phyloP scores from a whole-genome alignment of 345 rosid genomes.

The Passiflora organensis region DNA sequence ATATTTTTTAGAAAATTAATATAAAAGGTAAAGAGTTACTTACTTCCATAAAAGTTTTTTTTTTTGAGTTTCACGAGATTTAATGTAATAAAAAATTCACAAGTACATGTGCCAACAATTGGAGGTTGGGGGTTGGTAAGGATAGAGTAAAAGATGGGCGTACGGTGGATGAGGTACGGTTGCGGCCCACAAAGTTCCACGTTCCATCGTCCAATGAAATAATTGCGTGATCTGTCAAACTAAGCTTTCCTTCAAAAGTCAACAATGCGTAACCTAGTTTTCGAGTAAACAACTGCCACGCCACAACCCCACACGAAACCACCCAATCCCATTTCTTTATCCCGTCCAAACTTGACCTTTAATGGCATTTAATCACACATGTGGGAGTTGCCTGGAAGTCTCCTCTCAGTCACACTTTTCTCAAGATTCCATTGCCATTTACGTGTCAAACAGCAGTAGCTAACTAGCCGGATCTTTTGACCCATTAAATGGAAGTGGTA shows the following conservation, averaged over 20 bases:
- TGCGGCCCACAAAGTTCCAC: constrained; percentile 16
- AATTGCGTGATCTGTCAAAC: neutral
- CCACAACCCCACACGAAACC: constrained; percentile 3
- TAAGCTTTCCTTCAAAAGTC: constrained; percentile 33
- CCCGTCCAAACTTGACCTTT: no score
- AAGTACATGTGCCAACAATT: no score
- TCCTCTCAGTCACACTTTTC: constrained; percentile 24
- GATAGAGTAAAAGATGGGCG: neutral
- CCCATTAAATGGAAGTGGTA: no score
- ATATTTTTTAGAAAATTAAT: no score
- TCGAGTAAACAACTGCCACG: constrained; percentile 10
- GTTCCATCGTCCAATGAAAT: neutral
- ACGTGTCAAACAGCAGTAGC: constrained; percentile 48
- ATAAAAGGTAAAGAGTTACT: no score
- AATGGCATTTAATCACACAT: neutral
- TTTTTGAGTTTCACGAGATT: no score
- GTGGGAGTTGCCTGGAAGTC: constrained; percentile 37
- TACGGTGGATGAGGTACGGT: constrained; percentile 19
- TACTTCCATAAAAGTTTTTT: no score
- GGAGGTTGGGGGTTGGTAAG: no score
- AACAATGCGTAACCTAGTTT: constrained; percentile 27
- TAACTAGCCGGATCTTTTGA: constrained; percentile 55
- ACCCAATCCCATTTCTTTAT: neutral
- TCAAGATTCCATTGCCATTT: constrained; percentile 4
- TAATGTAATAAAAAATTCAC: no score